A percentile compares a stretch with the other conserved stretches of the same genome.
Conservation (phyloP, 1,139 yeast species). For the Protomyces inouyei region DNA sequence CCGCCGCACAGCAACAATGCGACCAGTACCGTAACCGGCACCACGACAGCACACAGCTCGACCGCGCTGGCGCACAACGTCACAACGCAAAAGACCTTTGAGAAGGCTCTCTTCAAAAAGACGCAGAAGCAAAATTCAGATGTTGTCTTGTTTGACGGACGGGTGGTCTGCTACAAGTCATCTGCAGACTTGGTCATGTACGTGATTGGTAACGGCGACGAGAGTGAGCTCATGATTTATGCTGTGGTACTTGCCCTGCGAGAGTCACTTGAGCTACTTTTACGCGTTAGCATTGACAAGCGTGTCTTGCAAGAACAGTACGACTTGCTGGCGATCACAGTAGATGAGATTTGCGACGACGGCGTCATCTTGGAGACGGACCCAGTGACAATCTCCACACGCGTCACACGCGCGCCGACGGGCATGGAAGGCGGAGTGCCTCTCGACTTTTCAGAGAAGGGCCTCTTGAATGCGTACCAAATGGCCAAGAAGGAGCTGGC, state of each 20-base stretch:
- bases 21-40: not conserved
- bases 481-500: conserved; percentile 83
- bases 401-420: conserved; percentile 81
- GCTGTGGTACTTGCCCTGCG: conserved; percentile 71
- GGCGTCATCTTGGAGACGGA: conserved; percentile 79
- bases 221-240: conserved; percentile 78
- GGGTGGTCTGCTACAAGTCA: conserved; percentile 77
- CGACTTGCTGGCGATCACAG: conserved; percentile 77
- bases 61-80: conserved; percentile 31
- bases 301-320: conserved; percentile 72
- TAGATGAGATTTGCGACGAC: conserved; percentile 89
- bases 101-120: conserved; percentile 63
- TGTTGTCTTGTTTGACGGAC: conserved; percentile 71
- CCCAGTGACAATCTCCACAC: conserved; percentile 74
- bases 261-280: conserved; percentile 73
- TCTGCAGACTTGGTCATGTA: conserved; percentile 66
- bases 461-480: conserved; percentile 79
- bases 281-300: conserved; percentile 58
- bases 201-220: conserved; percentile 67
- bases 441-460: conserved; percentile 81
- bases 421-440: conserved; percentile 58
- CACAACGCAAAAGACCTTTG: conserved; percentile 67
- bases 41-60: conserved; percentile 35
- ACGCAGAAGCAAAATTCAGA: conserved; percentile 78
- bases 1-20: conserved; percentile 48